Evolutionary conservation across 768 basidiomycete genomes (phyloP).

Genomic region (Naganishia onofrii): DNA sequence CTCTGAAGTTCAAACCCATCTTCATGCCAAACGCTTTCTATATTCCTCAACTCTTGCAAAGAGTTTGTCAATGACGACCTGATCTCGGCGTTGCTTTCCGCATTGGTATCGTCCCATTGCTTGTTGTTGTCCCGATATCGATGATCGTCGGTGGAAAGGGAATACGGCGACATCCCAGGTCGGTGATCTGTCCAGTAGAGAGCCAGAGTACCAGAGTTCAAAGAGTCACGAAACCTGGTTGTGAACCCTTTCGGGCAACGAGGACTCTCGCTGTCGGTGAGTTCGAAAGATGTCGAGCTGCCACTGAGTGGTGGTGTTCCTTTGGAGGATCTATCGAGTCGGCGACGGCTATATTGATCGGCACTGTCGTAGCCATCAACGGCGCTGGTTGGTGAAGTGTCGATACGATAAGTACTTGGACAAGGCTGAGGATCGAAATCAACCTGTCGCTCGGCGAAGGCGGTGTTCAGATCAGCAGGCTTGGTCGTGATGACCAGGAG

Average conservation of each 20-base stretch:
- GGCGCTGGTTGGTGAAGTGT: background rate
- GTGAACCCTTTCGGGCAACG: background rate
- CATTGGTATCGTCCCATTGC: slow-evolving; percentile 17
- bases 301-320: background rate
- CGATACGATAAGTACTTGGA: slow-evolving; percentile 9
- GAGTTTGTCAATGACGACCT: background rate
- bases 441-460: slow-evolving; percentile 5
- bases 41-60: background rate
- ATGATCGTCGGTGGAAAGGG: background rate
- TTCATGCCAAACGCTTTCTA: background rate
- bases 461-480: background rate
- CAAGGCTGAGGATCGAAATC: slow-evolving; percentile 18
- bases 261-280: background rate
- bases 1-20: slow-evolving; percentile 12
- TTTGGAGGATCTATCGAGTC: no score
- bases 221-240: background rate
- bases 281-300: slow-evolving; percentile 2
- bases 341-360: background rate
- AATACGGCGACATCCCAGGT: slow-evolving; percentile 7
- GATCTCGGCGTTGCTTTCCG: slow-evolving; percentile 18
- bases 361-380: background rate
- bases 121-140: slow-evolving; percentile 1
- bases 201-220: background rate
- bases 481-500: background rate
- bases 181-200: slow-evolving; percentile 5